Evolutionary conservation across 1,284 basidiomycete species (phyloP).

Genomic region (Trametes pubescens): DNA sequence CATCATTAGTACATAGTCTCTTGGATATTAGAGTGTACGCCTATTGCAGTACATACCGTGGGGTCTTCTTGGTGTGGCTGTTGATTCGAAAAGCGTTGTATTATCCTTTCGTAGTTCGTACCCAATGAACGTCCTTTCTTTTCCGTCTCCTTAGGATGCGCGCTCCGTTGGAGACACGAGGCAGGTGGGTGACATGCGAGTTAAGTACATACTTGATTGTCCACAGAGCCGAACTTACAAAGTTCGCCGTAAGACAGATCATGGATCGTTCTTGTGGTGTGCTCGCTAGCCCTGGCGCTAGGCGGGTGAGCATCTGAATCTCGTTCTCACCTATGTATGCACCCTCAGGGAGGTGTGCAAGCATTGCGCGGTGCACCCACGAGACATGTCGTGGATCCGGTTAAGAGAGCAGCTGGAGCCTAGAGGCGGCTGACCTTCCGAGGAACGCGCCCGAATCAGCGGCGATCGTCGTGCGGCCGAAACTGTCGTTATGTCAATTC

Average conservation of each 20-base stretch:
- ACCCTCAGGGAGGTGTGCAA: background rate
- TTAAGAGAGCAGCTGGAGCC: too few species aligned
- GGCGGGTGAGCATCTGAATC: too few species aligned
- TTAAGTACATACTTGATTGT: too few species aligned
- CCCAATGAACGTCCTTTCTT: too few species aligned
- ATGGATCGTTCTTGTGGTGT: too few species aligned
- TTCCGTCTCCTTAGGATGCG: too few species aligned
- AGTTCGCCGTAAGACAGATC: too few species aligned
- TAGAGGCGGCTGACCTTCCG: background rate
- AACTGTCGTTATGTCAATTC: background rate
- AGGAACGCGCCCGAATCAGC: background rate
- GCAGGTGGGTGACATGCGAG: too few species aligned
- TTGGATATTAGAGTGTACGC: background rate
- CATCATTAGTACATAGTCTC: background rate
- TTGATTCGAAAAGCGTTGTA: constrained; percentile 7
- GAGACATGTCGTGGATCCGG: background rate
- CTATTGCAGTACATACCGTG: background rate
- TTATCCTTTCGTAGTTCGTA: background rate
- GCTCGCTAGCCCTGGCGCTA: too few species aligned
- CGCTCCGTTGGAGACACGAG: too few species aligned
- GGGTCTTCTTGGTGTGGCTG: background rate
- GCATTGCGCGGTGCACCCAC: background rate
- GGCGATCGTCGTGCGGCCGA: background rate
- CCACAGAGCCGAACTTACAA: too few species aligned
- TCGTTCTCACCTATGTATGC: too few species aligned